Evolutionary conservation across 1,284 basidiomycete species (phyloP).

Genomic region (Ustilago esculenta): DNA sequence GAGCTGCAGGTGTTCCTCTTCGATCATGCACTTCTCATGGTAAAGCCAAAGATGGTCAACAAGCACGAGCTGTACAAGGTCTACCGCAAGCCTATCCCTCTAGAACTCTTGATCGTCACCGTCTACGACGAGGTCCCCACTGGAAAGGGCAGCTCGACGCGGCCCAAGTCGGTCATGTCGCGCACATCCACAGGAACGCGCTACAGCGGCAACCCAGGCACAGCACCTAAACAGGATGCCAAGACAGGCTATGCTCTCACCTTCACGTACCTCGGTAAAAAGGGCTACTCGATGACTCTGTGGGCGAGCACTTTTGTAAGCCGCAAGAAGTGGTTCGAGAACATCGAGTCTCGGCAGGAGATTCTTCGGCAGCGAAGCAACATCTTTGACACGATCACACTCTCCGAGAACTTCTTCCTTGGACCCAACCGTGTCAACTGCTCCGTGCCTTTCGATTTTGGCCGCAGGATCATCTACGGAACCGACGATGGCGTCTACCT

Average conservation of each 20-base stretch:
- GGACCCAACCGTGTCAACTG: constrained; percentile 83
- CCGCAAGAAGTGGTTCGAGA: constrained; percentile 93
- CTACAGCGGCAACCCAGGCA: constrained; percentile 58
- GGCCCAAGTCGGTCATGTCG: constrained; percentile 70
- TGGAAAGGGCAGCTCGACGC: constrained; percentile 60
- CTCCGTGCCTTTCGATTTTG: constrained; percentile 88
- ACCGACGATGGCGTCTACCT: constrained; percentile 97
- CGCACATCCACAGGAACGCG: constrained; percentile 68
- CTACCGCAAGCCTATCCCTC: constrained; percentile 94
- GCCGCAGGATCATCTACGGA: constrained; percentile 89
- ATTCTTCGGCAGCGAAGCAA: constrained; percentile 82
- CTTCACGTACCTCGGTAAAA: constrained; percentile 90
- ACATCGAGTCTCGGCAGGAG: constrained; percentile 89
- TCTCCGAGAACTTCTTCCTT: constrained; percentile 88
- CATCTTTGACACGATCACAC: constrained; percentile 84
- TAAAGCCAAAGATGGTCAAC: constrained; percentile 84
- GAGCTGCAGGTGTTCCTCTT: constrained; percentile 95
- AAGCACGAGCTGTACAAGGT: constrained; percentile 94
- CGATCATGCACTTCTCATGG: constrained; percentile 95
- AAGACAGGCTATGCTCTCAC: constrained; percentile 93
- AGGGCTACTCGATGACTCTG: constrained; percentile 89
- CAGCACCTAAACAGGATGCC: constrained; percentile 73
- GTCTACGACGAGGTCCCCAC: constrained; percentile 76
- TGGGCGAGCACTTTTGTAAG: constrained; percentile 88
- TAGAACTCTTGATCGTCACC: constrained; percentile 88